These are phyloP conservation scores for Arthrinium phaeospermum DNA, from an alignment of 2,329 filamentous ascomycete species.

Conservation along the genomic window DNA sequence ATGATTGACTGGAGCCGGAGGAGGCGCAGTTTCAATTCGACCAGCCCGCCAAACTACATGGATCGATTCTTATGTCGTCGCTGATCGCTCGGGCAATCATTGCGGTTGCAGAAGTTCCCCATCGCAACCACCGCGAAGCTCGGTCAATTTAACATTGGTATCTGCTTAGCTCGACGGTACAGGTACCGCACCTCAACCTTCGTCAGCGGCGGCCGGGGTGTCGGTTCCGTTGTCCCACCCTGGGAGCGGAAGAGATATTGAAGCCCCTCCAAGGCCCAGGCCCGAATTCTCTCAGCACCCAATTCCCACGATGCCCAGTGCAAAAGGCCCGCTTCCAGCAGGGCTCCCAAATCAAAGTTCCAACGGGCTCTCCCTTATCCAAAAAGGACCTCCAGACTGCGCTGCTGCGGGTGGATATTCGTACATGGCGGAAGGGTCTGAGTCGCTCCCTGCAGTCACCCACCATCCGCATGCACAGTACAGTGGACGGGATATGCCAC, in stretches of 20 bases:
- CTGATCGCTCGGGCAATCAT: neutral
- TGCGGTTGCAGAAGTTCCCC: neutral
- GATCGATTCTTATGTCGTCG: neutral
- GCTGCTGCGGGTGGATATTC: neutral
- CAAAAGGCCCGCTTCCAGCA: neutral
- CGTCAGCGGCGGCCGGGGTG: neutral
- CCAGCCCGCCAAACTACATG: neutral
- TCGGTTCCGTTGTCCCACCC: neutral
- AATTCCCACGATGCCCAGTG: neutral
- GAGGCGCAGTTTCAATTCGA: neutral
- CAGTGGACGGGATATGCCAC: neutral
- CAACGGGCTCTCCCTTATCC: neutral
- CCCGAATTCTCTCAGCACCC: neutral
- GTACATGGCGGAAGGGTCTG: neutral
- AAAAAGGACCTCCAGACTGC: neutral
- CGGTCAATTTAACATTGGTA: neutral
- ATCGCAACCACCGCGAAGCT: neutral
- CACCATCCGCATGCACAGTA: neutral
- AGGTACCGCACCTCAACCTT: neutral
- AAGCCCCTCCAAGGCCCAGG: neutral
- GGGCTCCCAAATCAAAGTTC: neutral
- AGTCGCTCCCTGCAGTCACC: neutral
- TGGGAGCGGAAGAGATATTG: constrained; percentile 4
- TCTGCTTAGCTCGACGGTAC: neutral
- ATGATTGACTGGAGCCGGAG: neutral